A percentile compares a stretch with the other conserved stretches of the same genome.
Evolutionary conservation across 345 rosid genomes (phyloP).

Genomic region (Arabidopsis thaliana): TAIR10.1 NC_003076.8:26619001-26619500

Average conservation of each 20-base stretch:
- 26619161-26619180: constrained; percentile 23
- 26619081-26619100: constrained; percentile 63
- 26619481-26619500: constrained; percentile 77
- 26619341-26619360: constrained; percentile 5
- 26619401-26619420: constrained; percentile 57
- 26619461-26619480: constrained; percentile 58
- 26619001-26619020: constrained; percentile 17
- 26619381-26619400: constrained; percentile 6
- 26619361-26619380: background rate
- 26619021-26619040: background rate
- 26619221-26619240: constrained; percentile 78
- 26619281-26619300: background rate
- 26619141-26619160: constrained; percentile 26
- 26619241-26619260: constrained; percentile 56
- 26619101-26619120: constrained; percentile 51
- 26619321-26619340: constrained; percentile 8
- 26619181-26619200: constrained; percentile 60
- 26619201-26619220: constrained; percentile 68
- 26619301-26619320: background rate
- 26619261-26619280: constrained; percentile 10
- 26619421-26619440: constrained; percentile 69
- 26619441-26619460: constrained; percentile 67
- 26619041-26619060: constrained; percentile 39
- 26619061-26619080: constrained; percentile 59
- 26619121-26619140: constrained; percentile 36